These are phyloP conservation scores for Picochlorum sp. DNA, from an alignment of 139 green algal genomes.

Conservation along the genomic window DNA sequence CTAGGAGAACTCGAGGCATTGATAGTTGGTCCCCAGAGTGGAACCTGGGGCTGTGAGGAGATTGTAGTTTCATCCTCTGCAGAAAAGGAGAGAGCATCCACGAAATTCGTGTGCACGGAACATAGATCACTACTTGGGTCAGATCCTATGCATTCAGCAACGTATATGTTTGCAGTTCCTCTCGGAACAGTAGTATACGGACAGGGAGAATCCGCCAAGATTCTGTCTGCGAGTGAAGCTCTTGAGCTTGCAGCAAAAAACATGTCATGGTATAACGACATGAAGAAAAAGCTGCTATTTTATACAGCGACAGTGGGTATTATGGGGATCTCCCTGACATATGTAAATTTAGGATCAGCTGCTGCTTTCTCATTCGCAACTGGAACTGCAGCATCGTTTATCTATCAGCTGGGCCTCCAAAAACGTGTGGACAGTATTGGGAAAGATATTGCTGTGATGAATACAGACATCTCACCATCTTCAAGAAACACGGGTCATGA, in stretches of 20 bases:
- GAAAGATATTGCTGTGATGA: background rate
- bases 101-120: conserved; percentile 58
- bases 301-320: conserved; percentile 46
- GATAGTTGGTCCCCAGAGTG: conserved; percentile 54
- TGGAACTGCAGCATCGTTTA: conserved; percentile 40
- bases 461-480: too few relatives aligned
- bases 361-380: conserved; percentile 54
- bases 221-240: conserved; percentile 43
- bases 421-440: conserved; percentile 17
- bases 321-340: conserved; percentile 31
- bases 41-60: conserved; percentile 60
- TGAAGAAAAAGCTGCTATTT: conserved; percentile 52
- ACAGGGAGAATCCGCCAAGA: conserved; percentile 33
- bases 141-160: conserved; percentile 25
- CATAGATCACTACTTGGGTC: conserved; percentile 34
- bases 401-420: conserved; percentile 66
- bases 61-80: conserved; percentile 42
- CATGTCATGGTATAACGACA: conserved; percentile 46
- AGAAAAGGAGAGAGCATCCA: conserved; percentile 32
- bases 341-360: conserved; percentile 16
- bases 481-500: background rate
- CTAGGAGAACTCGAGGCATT: conserved; percentile 53
- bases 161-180: conserved; percentile 50
- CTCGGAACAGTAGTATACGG: conserved; percentile 56
- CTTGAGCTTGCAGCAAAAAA: conserved; percentile 29